These are phyloP conservation scores for Fusarium sp. DNA, from an alignment of 2,329 filamentous ascomycete genomes.

Conservation along the genomic window DNA sequence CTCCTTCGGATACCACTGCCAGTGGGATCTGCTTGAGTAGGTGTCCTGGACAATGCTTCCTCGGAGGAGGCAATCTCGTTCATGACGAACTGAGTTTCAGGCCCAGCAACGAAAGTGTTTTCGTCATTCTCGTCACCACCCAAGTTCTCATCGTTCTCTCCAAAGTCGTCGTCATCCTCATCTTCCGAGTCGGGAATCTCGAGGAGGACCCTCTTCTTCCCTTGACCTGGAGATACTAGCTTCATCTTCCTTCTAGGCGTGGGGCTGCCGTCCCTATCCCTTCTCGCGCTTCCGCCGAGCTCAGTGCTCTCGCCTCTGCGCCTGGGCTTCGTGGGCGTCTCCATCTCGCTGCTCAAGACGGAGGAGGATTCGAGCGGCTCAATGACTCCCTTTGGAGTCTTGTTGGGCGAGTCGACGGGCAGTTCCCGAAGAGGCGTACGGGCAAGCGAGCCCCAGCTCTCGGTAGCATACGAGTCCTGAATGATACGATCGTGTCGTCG, in stretches of 20 bases:
- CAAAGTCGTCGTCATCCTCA: slow-evolving; percentile 48
- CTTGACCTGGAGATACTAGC: slow-evolving; percentile 26
- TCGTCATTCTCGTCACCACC: slow-evolving; percentile 23
- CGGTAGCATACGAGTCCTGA: slow-evolving; percentile 57
- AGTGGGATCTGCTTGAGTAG: slow-evolving; percentile 3
- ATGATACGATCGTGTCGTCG: slow-evolving; percentile 50
- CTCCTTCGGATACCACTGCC: not conserved
- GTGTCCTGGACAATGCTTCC: slow-evolving; percentile 26
- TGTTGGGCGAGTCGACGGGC: slow-evolving; percentile 21
- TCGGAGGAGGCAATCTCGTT: slow-evolving; percentile 45
- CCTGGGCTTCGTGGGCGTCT: slow-evolving; percentile 37
- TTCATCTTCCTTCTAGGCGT: slow-evolving; percentile 34
- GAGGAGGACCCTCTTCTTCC: slow-evolving; percentile 28
- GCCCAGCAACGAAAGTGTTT: slow-evolving; percentile 41
- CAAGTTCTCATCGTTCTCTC: slow-evolving; percentile 8
- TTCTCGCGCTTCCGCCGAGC: slow-evolving; percentile 27
- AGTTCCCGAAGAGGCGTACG: slow-evolving; percentile 36
- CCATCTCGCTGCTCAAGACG: slow-evolving; percentile 34
- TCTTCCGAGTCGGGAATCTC: slow-evolving; percentile 65
- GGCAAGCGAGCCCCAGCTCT: slow-evolving; percentile 43
- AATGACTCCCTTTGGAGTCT: slow-evolving; percentile 16
- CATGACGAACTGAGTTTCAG: slow-evolving; percentile 50
- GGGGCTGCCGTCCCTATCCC: slow-evolving; percentile 17
- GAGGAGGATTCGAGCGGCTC: slow-evolving; percentile 37
- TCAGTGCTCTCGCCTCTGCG: slow-evolving; percentile 32